These are phyloP conservation scores for Eucalyptus lansdowneana DNA, from an alignment of 345 rosid species.

Conservation along the genomic window DNA sequence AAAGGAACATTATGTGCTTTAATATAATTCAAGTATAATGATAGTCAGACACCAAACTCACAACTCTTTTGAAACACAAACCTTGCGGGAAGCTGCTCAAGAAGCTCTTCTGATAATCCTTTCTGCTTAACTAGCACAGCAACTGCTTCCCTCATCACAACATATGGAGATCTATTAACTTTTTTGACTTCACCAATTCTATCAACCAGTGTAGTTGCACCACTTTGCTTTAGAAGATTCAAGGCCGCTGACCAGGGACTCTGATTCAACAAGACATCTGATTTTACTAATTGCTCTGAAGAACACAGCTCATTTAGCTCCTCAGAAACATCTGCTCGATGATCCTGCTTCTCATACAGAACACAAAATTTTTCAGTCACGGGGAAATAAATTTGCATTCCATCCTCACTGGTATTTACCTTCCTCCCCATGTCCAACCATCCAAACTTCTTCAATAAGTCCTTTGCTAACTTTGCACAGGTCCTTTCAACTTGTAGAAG, in stretches of 20 bases:
- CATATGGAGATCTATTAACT: slow-evolving; percentile 48
- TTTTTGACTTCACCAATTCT: slow-evolving; percentile 40
- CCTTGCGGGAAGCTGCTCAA: slow-evolving; percentile 70
- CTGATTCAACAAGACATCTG: slow-evolving; percentile 21
- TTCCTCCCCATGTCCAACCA: slow-evolving; percentile 88
- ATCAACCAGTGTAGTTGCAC: slow-evolving; percentile 34
- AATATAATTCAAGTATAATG: background rate
- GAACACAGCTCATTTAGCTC: slow-evolving; percentile 7
- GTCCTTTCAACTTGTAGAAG: slow-evolving; percentile 49
- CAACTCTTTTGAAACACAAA: slow-evolving; percentile 4
- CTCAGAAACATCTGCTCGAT: slow-evolving; percentile 3
- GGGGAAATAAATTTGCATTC: slow-evolving; percentile 61
- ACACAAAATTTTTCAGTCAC: slow-evolving; percentile 49
- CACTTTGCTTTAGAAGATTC: slow-evolving; percentile 43
- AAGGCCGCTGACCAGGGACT: slow-evolving; percentile 41
- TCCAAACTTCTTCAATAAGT: slow-evolving; percentile 65
- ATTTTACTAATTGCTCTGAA: slow-evolving; percentile 3
- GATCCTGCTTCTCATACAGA: slow-evolving; percentile 17
- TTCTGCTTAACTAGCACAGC: slow-evolving; percentile 31
- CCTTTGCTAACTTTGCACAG: slow-evolving; percentile 71
- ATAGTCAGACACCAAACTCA: background rate
- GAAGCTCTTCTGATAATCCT: slow-evolving; percentile 38
- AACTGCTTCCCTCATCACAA: slow-evolving; percentile 48
- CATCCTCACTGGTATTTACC: slow-evolving; percentile 32
- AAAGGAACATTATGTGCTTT: background rate